Conservation (phyloP, 345 rosid species). For the Arabidopsis suecica region DNA sequence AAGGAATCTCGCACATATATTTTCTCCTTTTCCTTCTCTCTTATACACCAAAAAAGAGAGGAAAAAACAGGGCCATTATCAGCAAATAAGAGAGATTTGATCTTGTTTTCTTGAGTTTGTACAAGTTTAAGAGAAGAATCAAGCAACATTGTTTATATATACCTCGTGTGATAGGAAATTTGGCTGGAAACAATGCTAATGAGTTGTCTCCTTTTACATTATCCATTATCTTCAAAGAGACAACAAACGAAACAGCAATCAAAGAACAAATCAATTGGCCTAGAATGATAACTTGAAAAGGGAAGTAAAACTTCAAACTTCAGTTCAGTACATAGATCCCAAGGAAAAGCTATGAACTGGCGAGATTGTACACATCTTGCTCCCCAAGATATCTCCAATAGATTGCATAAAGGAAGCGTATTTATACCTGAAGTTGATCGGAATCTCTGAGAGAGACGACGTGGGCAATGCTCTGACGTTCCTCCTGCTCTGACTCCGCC, state of each 20-base stretch:
- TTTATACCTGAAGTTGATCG: conserved; percentile 77
- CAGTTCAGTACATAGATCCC: background rate
- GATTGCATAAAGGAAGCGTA: background rate
- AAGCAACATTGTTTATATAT: too few relatives aligned
- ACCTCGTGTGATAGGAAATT: too few relatives aligned
- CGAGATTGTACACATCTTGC: background rate
- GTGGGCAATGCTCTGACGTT: conserved; percentile 68
- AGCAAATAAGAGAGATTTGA: too few relatives aligned
- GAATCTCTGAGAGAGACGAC: conserved; percentile 84
- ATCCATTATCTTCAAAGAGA: too few relatives aligned
- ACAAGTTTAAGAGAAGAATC: too few relatives aligned
- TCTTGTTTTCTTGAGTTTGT: background rate
- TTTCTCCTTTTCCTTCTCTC: background rate
- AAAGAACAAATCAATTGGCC: too few relatives aligned
- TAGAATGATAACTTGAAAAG: background rate
- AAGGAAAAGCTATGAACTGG: background rate
- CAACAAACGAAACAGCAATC: too few relatives aligned
- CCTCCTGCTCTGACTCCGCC: conserved; percentile 53
- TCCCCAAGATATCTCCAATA: too few relatives aligned
- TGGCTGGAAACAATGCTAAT: too few relatives aligned
- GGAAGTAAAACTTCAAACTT: conserved; percentile 16
- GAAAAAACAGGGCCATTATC: too few relatives aligned
- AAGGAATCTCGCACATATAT: background rate
- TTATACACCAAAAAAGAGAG: background rate
- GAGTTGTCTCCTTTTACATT: too few relatives aligned